Evolutionary conservation across 1,284 basidiomycete species (phyloP), one percentile per base, ranked within the genome.

Genomic region (Malassezia japonica): DNA sequence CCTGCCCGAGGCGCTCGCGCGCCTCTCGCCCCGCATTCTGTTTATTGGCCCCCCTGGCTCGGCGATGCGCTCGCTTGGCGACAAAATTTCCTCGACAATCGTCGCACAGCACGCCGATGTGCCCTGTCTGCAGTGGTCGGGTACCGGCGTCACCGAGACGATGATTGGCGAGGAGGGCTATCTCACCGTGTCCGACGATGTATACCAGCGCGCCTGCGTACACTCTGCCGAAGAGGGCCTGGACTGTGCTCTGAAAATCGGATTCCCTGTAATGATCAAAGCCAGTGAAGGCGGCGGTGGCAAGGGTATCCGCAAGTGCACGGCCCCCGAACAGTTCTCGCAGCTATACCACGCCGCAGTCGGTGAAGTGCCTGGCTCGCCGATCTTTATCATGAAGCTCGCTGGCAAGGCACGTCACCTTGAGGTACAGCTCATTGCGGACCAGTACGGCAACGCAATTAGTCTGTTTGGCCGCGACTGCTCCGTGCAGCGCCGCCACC

Each of bases 331-430:
- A 39, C 82, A 82, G 49, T 98, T 99, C 79, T 89, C 86, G 77
- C 90, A 89, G 83, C 88, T 55, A 92, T 85, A 71, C 77, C 81
- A 86, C 66, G 94, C 94, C 6, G 94, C 98, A 8, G 82, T 84
- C 32, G 87, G 89, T 67, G 94, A 99, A 76, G 92, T 99, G 61
- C 24, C 72, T 87, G 92, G 94, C 41, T 98, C 94, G 4, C 94
- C 94, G 55, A 91, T 99, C 67, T 98, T 99, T 76, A 88, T 99
- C 77, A 98, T 98, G 94, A 98, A 98, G 78, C 85, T 98, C 56
- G 94, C 94, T 29, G 90, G 91, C 21, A 85, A 87, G 64, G 94
- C 94, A 32, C 86, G 94, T 60, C 94, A 99, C 76, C 78, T 99
- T 63, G 94, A 99, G 76, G 94, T 98, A 23, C 94, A 99, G 76